These are phyloP conservation scores for Wickerhamomyces bovis DNA, from an alignment of 805 yeast species.

Conservation along the genomic window DNA sequence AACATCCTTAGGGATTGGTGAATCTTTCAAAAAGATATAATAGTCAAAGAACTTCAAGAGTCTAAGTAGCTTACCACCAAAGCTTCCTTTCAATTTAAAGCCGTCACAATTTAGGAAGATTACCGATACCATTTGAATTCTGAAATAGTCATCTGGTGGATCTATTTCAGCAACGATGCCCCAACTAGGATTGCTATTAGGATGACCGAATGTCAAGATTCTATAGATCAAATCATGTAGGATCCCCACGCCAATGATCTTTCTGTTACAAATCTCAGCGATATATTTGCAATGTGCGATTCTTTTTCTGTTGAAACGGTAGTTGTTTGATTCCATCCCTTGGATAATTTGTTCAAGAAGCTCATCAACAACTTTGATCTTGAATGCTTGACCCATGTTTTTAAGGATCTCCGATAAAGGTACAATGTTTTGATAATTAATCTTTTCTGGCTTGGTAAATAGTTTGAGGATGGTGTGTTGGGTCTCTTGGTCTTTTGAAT, in stretches of 20 bases:
- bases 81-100: conserved; percentile 8
- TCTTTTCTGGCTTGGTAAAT: conserved; percentile 54
- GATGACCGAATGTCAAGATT: conserved; percentile 61
- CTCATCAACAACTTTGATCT: conserved; percentile 49
- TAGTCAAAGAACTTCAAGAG: conserved; percentile 64
- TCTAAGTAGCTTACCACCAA: conserved; percentile 19
- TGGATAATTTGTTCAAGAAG: conserved; percentile 55
- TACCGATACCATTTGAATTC: conserved; percentile 50
- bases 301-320: conserved; percentile 51
- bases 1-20: conserved; percentile 59
- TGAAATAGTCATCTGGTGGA: conserved; percentile 60
- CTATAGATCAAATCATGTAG: conserved; percentile 48
- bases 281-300: conserved; percentile 57
- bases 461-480: conserved; percentile 29
- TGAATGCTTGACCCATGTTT: conserved; percentile 34
- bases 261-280: conserved; percentile 46
- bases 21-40: conserved; percentile 54
- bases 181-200: conserved; percentile 48
- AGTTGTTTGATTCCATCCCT: conserved; percentile 63
- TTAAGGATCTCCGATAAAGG: conserved; percentile 43
- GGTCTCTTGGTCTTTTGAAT: conserved; percentile 39
- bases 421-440: conserved; percentile 51
- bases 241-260: conserved; percentile 39
- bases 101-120: conserved; percentile 31
- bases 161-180: conserved; percentile 42